Evolutionary conservation across 2,329 filamentous ascomycete genomes (phyloP).

Genomic region (Alternaria incomplexa): DNA sequence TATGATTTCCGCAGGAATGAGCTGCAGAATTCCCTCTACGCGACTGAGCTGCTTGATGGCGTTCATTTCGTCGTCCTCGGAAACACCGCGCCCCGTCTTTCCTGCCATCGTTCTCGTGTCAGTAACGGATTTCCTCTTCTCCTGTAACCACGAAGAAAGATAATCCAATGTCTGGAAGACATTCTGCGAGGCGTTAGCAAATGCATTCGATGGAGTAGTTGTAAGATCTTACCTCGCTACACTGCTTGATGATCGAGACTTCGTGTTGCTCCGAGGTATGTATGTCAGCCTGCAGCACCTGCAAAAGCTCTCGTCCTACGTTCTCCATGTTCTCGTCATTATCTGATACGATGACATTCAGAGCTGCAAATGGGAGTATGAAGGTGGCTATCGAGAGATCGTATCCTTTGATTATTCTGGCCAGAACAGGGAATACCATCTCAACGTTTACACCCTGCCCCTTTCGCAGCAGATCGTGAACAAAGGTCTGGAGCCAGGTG

Average conservation of each 20-base stretch:
- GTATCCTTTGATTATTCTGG: conserved; percentile 81
- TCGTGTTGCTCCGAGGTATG: conserved; percentile 61
- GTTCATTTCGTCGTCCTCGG: conserved; percentile 59
- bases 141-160: conserved; percentile 85
- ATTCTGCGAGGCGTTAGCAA: conserved; percentile 61
- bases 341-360: conserved; percentile 82
- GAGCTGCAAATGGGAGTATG: conserved; percentile 81
- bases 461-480: conserved; percentile 80
- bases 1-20: conserved; percentile 73
- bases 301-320: conserved; percentile 75
- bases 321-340: conserved; percentile 67
- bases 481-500: conserved; percentile 81
- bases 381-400: conserved; percentile 88
- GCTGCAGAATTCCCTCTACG: conserved; percentile 75
- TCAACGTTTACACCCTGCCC: conserved; percentile 75
- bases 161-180: conserved; percentile 93
- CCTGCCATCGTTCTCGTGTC: conserved; percentile 51
- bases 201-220: not conserved
- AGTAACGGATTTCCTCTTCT: conserved; percentile 64
- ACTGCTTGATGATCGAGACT: conserved; percentile 79
- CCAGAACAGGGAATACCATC: conserved; percentile 80
- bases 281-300: conserved; percentile 72
- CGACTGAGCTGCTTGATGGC: conserved; percentile 62
- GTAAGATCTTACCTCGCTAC: conserved; percentile 73
- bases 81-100: conserved; percentile 51